Conservation (phyloP, 352 stramenopile genomes). For the Phytophthora lateralis region DNA sequence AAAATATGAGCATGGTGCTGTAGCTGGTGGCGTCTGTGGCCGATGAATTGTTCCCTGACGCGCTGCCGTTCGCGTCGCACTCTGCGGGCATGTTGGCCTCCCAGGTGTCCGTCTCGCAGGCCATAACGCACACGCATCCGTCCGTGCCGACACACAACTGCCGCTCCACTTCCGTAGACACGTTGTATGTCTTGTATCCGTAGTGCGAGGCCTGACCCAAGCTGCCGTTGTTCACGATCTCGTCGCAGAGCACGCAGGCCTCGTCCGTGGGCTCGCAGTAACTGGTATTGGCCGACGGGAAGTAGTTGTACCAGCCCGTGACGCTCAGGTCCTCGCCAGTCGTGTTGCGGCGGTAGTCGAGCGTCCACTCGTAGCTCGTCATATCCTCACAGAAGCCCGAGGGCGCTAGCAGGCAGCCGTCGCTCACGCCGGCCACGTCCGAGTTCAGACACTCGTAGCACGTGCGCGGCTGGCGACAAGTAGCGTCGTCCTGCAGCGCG, state of each 20-base stretch:
- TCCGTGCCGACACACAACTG: slow-evolving; percentile 59
- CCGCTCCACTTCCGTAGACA: slow-evolving; percentile 41
- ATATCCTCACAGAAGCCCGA: slow-evolving; percentile 67
- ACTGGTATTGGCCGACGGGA: slow-evolving; percentile 59
- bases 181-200: slow-evolving; percentile 30
- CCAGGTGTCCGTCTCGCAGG: slow-evolving; percentile 62
- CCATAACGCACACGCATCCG: slow-evolving; percentile 72
- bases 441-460: slow-evolving; percentile 80
- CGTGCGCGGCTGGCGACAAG: slow-evolving; percentile 59
- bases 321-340: slow-evolving; percentile 35
- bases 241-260: slow-evolving; percentile 54
- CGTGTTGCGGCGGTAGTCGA: slow-evolving; percentile 69
- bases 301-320: slow-evolving; percentile 68
- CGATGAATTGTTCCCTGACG: slow-evolving; percentile 14
- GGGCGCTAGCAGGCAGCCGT: slow-evolving; percentile 61
- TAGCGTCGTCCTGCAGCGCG: slow-evolving; percentile 32
- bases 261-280: slow-evolving; percentile 66
- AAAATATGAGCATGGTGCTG: slow-evolving; percentile 67
- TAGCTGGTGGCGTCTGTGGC: slow-evolving; percentile 39
- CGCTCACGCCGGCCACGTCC: slow-evolving; percentile 31
- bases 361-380: slow-evolving; percentile 44
- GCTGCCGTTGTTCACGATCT: slow-evolving; percentile 40
- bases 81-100: slow-evolving; percentile 53
- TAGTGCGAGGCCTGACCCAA: slow-evolving; percentile 10
- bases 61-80: slow-evolving; percentile 37